Evolutionary conservation across 768 basidiomycete species (phyloP), one percentile per base, ranked within the genome.

Genomic region (Agaricus subrufescens): DNA sequence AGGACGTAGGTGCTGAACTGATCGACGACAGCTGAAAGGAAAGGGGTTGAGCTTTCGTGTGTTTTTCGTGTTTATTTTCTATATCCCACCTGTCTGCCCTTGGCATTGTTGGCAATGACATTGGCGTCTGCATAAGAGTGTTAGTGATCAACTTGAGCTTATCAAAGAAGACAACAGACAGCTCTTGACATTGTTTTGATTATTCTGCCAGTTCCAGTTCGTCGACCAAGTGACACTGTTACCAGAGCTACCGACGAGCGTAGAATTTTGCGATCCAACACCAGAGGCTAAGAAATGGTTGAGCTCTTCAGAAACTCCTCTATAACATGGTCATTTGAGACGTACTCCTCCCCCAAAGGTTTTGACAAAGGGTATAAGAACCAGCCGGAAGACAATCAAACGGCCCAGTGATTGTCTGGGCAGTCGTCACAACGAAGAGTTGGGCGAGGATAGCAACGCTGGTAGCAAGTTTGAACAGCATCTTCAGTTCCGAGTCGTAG

Each of bases 121-220:
- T 83, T 83, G 31, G 82, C 75, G 62, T 82, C 81, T 81, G 30
- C 12, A 12, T 34, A 9, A 12, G 9, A 26, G 40, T 4, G 10
- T 10, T 12, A 12, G 19, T 4, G 2, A 4, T 43, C 8, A 53
- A 15, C 2, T 45, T 11, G 7, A 4, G 19, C 19, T 19, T 19
- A 19, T n/a, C 31, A 11, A 10, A 8, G 31, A 30, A 51, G 4
- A 1, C 19, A 4, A 64, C 77, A 54, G 52, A 82, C 81, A 83
- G 68, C 77, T 80, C 71, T 84, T 84, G 50, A 84, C 82, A 51
- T 69, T 71, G 61, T 81, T 81, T 37, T 71, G 68, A 47, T 65
- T 71, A 61, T 79, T 74, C 9, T 75, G 73, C 82, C 82, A 84
- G 19, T 67, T 78, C 63, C 73, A 84, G 50, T 68, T 73, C 23